Evolutionary conservation across 164 flowering plant genomes (phyloP).

Genomic region (Amborella trichopoda): DNA sequence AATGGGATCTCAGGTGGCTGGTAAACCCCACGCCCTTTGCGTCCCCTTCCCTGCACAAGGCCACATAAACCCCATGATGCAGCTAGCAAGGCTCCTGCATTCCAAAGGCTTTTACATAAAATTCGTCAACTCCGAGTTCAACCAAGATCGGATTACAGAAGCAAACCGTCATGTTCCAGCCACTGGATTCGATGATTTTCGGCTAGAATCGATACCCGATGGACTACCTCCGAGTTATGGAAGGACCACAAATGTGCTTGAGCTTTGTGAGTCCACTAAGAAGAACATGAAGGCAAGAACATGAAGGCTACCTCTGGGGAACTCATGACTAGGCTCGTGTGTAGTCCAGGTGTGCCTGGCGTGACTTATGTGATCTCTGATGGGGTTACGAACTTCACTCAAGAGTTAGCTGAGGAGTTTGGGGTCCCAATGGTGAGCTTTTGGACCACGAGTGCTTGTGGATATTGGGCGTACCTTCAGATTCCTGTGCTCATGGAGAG

Average conservation of each 20-base stretch:
- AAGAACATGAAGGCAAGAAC: slow-evolving; percentile 13
- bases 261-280: slow-evolving; percentile 24
- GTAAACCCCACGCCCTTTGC: slow-evolving; percentile 40
- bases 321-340: slow-evolving; percentile 14
- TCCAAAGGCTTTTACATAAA: slow-evolving; percentile 40
- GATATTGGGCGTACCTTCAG: slow-evolving; percentile 1
- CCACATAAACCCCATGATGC: slow-evolving; percentile 45
- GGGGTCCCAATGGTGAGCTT: slow-evolving; percentile 1
- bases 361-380: slow-evolving; percentile 6
- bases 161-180: slow-evolving; percentile 27
- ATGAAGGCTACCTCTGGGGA: slow-evolving; percentile 11
- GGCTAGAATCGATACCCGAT: slow-evolving; percentile 48
- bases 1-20: too few relatives aligned
- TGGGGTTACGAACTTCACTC: slow-evolving; percentile 5
- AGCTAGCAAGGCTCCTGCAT: slow-evolving; percentile 48
- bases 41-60: slow-evolving; percentile 60
- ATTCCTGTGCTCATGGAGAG: slow-evolving; percentile 2
- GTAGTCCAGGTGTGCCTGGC: slow-evolving; percentile 12
- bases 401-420: slow-evolving; percentile 3
- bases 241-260: slow-evolving; percentile 31
- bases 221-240: slow-evolving; percentile 45
- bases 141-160: slow-evolving; percentile 30
- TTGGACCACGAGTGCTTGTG: slow-evolving; percentile 4
- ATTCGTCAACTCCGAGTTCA: slow-evolving; percentile 53
- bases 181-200: slow-evolving; percentile 23